A percentile compares a stretch with the other conserved stretches of the same genome.
Conservation (phyloP, 1,284 basidiomycete genomes). For the Cutaneotrichosporon sp. region DNA sequence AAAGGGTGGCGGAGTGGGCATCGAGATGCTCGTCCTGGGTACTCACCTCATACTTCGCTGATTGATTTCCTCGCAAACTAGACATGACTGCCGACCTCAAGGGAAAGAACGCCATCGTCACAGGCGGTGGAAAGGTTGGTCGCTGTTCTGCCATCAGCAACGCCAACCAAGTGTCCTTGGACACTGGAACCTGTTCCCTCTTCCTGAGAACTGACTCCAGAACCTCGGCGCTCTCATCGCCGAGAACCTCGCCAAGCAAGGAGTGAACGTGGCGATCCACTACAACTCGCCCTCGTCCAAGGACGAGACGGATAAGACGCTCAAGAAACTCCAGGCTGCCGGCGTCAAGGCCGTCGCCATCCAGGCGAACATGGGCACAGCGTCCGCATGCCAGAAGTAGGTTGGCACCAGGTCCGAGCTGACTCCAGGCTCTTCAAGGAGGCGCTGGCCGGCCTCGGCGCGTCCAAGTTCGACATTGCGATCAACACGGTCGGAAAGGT, state of each 20-base stretch:
- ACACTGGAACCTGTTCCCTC: too few relatives aligned
- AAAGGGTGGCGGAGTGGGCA: too few relatives aligned
- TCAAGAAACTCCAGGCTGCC: slow-evolving; percentile 9
- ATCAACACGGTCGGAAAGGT: slow-evolving; percentile 32
- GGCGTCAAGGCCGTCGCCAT: slow-evolving; percentile 19
- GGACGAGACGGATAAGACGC: slow-evolving; percentile 16
- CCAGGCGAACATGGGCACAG: slow-evolving; percentile 14
- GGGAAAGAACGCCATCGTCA: slow-evolving; percentile 21
- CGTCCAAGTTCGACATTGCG: slow-evolving; percentile 18
- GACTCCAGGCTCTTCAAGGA: slow-evolving; percentile 16
- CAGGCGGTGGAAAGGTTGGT: slow-evolving; percentile 22
- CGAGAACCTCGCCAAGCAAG: slow-evolving; percentile 17
- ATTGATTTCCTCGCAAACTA: too few relatives aligned
- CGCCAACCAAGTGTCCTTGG: too few relatives aligned
- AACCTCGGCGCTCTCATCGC: slow-evolving; percentile 24
- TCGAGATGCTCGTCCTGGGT: background rate
- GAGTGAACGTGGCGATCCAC: slow-evolving; percentile 23
- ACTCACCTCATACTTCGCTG: background rate
- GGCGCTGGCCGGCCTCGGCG: slow-evolving; percentile 14
- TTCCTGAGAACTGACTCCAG: slow-evolving; percentile 11
- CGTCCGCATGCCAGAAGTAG: slow-evolving; percentile 6
- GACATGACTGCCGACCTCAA: too few relatives aligned
- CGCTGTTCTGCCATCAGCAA: too few relatives aligned
- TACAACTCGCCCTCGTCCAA: slow-evolving; percentile 19
- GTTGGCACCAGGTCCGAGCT: background rate